phyloP scores from a whole-genome alignment of 345 rosid genomes.

The Aquilaria malaccensis region DNA sequence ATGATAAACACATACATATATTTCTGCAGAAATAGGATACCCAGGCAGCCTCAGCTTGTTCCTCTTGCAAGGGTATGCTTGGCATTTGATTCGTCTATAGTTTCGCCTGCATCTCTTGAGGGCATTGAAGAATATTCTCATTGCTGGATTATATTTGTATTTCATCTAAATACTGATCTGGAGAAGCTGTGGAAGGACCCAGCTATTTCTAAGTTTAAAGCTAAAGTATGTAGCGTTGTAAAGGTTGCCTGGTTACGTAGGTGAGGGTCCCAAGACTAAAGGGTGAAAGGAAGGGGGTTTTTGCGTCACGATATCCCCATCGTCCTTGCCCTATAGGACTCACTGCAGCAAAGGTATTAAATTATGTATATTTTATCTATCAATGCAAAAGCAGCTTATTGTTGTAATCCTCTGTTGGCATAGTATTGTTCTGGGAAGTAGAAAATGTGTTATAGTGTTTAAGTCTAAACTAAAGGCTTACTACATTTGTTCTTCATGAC shows the following conservation, averaged over 20 bases:
- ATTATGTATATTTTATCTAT: not conserved
- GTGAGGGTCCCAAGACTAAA: slow-evolving; percentile 94
- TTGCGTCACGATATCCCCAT: slow-evolving; percentile 89
- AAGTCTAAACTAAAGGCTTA: too few species aligned
- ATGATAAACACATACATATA: slow-evolving; percentile 2
- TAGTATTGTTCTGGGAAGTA: too few species aligned
- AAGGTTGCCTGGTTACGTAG: slow-evolving; percentile 32
- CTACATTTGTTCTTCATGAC: too few species aligned
- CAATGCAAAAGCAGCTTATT: too few species aligned
- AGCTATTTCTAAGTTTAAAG: slow-evolving; percentile 83
- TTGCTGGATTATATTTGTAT: slow-evolving; percentile 87
- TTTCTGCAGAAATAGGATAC: slow-evolving; percentile 71
- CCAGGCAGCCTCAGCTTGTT: slow-evolving; percentile 85
- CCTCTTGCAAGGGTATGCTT: slow-evolving; percentile 80
- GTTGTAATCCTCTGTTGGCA: too few species aligned
- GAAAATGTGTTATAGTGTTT: too few species aligned
- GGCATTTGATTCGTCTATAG: slow-evolving; percentile 56
- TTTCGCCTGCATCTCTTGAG: slow-evolving; percentile 92
- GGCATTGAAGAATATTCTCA: slow-evolving; percentile 86
- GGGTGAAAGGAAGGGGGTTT: slow-evolving; percentile 76
- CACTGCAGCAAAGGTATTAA: slow-evolving; percentile 78
- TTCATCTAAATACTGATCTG: slow-evolving; percentile 87
- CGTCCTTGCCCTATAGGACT: slow-evolving; percentile 92
- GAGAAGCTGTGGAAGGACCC: slow-evolving; percentile 93
- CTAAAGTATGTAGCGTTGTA: slow-evolving; percentile 41